These are phyloP conservation scores for Saccharomyces paradoxus DNA, from an alignment of 805 yeast species.

Conservation along the genomic window DNA sequence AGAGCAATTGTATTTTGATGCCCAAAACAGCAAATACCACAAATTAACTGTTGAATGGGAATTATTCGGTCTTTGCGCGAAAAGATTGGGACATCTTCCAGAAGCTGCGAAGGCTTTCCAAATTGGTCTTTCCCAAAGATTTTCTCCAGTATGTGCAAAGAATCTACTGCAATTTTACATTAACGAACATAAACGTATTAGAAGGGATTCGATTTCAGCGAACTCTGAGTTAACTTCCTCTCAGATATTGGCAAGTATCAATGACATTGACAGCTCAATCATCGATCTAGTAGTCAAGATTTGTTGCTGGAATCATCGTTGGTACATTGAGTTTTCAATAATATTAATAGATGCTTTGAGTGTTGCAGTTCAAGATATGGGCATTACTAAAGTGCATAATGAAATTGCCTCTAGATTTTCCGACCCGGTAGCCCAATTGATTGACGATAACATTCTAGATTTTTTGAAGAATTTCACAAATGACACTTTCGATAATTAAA, in stretches of 20 bases:
- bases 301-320: constrained; percentile 87
- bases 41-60: constrained; percentile 86
- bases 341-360: constrained; percentile 44
- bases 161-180: constrained; percentile 58
- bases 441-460: constrained; percentile 16
- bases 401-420: constrained; percentile 59
- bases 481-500: constrained; percentile 12
- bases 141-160: constrained; percentile 69
- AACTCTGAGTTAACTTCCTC: constrained; percentile 18
- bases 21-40: constrained; percentile 69
- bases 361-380: constrained; percentile 61
- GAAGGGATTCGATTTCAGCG: constrained; percentile 8
- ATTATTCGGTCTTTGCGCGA: constrained; percentile 71
- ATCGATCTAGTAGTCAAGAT: constrained; percentile 63
- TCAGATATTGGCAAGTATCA: constrained; percentile 27
- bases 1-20: constrained; percentile 74
- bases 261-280: constrained; percentile 40
- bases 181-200: constrained; percentile 33
- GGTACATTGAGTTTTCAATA: constrained; percentile 91
- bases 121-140: constrained; percentile 58
- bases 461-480: constrained; percentile 18
- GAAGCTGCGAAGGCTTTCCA: constrained; percentile 81
- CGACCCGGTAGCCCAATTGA: constrained; percentile 24
- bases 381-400: constrained; percentile 63
- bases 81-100: constrained; percentile 67